Evolutionary conservation across 2,329 filamentous ascomycete genomes (phyloP), one percentile per base, ranked within the genome.

Genomic region (Nectriaceae sp.): DNA sequence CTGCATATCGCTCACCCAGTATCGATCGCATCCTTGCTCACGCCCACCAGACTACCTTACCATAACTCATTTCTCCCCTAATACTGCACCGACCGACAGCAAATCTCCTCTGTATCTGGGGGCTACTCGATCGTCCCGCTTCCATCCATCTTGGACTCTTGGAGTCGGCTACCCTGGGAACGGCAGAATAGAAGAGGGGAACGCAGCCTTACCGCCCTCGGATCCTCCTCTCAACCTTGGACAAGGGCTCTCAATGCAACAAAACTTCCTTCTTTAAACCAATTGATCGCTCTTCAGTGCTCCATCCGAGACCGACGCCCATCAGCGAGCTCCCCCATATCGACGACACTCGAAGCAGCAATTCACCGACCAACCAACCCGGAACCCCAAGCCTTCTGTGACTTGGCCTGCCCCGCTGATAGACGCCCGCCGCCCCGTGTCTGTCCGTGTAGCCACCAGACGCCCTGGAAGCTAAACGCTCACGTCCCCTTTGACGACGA

Each of bases 361-460:
- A 29, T 13, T 13, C 24, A 29, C 13, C 24, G 13, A 29, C 13
- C 24, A 29, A 29, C 24, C 24, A 29, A 29, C 24, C 24, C 24
- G 24, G 13, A 29, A 44, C 50, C 53, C 47, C 52, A 57, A 52
- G 53, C 56, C 55, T 54, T 45, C 57, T 53, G 56, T 52, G 48
- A 57, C 45, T 54, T 58, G 46, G 40, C 48, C 46, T 57, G 59
- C 59, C 59, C 59, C 59, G 59, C 59, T 59, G 49, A 52, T 51
- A 53, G 56, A 56, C 52, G 29, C 29, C 45, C 37, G 37, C 31
- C 40, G n/a, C 49, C 33, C 45, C 44, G 46, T 39, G 47, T 50
- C 24, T 29, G 24, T 29, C 13, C 58, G 49, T 56, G 53, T 58
- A 45, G 46, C 49, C 41, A 43, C 42, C 45, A 39, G 53, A 42